Conservation (phyloP, 2,329 filamentous ascomycete species). For the Boeremia lycopersici region DNA sequence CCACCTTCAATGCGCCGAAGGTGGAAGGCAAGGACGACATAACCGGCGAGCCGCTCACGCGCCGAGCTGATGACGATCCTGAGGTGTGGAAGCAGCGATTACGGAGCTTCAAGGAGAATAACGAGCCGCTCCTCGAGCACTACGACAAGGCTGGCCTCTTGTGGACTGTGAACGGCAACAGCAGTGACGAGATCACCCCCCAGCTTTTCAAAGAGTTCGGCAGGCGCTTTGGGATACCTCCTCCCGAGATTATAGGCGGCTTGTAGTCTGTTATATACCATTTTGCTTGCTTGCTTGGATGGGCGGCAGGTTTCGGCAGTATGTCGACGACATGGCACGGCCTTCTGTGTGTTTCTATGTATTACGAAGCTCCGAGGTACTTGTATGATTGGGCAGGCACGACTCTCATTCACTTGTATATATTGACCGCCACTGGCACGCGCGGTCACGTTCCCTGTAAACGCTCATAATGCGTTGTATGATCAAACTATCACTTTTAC, state of each 20-base stretch:
- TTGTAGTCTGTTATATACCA: conserved; percentile 14
- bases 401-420: conserved; percentile 12
- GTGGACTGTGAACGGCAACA: conserved; percentile 85
- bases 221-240: conserved; percentile 65
- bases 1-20: conserved; percentile 85
- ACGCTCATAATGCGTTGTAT: conserved; percentile 3
- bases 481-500: not conserved
- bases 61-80: conserved; percentile 84
- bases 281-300: conserved; percentile 1
- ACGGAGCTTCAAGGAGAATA: conserved; percentile 85
- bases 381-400: conserved; percentile 12
- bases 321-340: conserved; percentile 3
- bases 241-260: conserved; percentile 11
- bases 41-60: conserved; percentile 83
- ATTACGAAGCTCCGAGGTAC: not conserved
- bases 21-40: conserved; percentile 83
- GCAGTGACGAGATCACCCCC: conserved; percentile 94
- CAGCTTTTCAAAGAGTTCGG: conserved; percentile 84
- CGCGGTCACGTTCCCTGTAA: not conserved
- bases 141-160: conserved; percentile 84
- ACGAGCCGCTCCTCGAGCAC: conserved; percentile 82
- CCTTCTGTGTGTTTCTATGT: conserved; percentile 1
- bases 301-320: not conserved
- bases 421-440: conserved; percentile 6
- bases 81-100: conserved; percentile 83